These are phyloP conservation scores for Auriscalpium vulgare DNA, from an alignment of 768 basidiomycete genomes.

Conservation along the genomic window DNA sequence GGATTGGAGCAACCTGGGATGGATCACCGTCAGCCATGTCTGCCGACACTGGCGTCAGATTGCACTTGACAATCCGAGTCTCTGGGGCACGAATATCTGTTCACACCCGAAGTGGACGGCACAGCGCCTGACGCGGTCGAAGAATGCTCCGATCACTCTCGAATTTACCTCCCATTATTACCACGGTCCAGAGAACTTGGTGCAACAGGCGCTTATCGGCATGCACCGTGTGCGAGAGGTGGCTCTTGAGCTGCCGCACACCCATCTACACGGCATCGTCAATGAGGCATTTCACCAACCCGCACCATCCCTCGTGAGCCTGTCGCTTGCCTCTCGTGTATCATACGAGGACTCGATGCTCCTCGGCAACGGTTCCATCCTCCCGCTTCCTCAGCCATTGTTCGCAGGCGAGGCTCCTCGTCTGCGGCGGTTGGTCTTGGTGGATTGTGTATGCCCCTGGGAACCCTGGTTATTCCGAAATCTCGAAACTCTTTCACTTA, in stretches of 20 bases:
- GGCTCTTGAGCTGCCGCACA: too few relatives aligned
- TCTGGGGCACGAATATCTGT: background rate
- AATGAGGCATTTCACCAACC: too few relatives aligned
- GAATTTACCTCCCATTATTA: background rate
- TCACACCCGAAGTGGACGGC: background rate
- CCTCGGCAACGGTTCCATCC: too few relatives aligned
- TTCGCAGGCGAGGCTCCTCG: background rate
- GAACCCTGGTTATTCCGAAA: background rate
- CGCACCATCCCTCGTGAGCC: too few relatives aligned
- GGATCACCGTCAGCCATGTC: slow-evolving; percentile 1
- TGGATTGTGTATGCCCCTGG: background rate
- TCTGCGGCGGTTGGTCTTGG: background rate
- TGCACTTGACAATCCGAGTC: background rate
- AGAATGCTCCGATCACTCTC: background rate
- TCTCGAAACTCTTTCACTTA: background rate
- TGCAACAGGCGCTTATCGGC: too few relatives aligned
- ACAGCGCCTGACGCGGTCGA: background rate
- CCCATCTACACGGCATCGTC: too few relatives aligned
- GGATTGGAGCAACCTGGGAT: background rate
- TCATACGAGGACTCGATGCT: too few relatives aligned
- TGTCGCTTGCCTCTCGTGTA: too few relatives aligned
- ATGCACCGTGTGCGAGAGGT: too few relatives aligned
- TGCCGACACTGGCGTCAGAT: background rate
- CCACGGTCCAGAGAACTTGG: too few relatives aligned
- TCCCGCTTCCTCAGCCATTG: background rate